Conservation (phyloP, 768 basidiomycete genomes). For the Suillus cothurnatus region DNA sequence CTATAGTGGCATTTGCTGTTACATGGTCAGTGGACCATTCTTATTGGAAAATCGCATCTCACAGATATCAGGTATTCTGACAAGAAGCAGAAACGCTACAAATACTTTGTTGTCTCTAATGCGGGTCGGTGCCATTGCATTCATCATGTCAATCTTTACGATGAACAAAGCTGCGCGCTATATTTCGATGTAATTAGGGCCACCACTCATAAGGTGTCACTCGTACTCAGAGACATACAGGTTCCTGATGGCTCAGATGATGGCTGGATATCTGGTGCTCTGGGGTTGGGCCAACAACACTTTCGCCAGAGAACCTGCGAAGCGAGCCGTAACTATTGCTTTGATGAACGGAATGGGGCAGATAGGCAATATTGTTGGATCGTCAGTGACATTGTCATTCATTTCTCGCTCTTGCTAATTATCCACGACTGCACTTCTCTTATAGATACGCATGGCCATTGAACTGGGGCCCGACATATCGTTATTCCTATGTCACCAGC, state of each 20-base stretch:
- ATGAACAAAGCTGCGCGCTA: constrained; percentile 64
- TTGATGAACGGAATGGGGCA: constrained; percentile 78
- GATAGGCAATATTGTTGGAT: constrained; percentile 78
- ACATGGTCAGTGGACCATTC: constrained; percentile 1
- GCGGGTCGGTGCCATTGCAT: constrained; percentile 60
- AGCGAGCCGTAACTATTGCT: constrained; percentile 80
- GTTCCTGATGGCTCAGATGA: constrained; percentile 72
- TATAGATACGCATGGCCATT: constrained; percentile 62
- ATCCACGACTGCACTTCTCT: background rate
- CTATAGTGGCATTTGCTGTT: constrained; percentile 31
- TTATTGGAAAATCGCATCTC: background rate
- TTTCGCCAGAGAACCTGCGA: constrained; percentile 1
- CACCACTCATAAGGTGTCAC: background rate
- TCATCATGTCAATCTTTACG: constrained; percentile 62
- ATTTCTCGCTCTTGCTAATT: background rate
- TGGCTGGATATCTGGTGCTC: constrained; percentile 61
- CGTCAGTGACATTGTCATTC: constrained; percentile 48
- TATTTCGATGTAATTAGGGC: constrained; percentile 50
- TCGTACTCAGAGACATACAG: constrained; percentile 33
- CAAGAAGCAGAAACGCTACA: constrained; percentile 62
- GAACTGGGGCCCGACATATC: constrained; percentile 68
- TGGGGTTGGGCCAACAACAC: background rate
- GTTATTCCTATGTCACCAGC: constrained; percentile 69
- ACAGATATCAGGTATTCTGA: constrained; percentile 62
- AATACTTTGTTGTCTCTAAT: constrained; percentile 58